Conservation (phyloP, 1,139 yeast genomes). For the Taphrina confusa region DNA sequence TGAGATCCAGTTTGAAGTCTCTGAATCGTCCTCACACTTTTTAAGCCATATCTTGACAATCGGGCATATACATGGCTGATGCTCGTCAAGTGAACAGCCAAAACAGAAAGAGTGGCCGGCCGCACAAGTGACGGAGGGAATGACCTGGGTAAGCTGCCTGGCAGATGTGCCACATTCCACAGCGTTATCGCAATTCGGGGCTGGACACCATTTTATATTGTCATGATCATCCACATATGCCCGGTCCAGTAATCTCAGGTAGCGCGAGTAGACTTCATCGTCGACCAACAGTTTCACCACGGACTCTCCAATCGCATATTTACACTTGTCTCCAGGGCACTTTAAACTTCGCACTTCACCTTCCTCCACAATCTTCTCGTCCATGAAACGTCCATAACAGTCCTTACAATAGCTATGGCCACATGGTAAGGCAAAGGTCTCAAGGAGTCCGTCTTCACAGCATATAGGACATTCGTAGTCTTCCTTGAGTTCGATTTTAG, state of each 20-base stretch:
- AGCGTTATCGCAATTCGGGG: constrained; percentile 72
- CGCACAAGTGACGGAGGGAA: constrained; percentile 70
- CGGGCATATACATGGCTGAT: constrained; percentile 78
- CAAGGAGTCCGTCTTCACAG: constrained; percentile 56
- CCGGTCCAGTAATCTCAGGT: constrained; percentile 45
- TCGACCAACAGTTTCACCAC: constrained; percentile 49
- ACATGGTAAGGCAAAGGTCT: constrained; percentile 63
- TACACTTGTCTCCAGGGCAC: constrained; percentile 62
- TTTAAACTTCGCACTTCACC: constrained; percentile 53
- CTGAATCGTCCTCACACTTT: constrained; percentile 83
- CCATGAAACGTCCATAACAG: constrained; percentile 67
- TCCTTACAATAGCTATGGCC: constrained; percentile 66
- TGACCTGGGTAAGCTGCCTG: constrained; percentile 49
- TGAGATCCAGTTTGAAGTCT: constrained; percentile 85
- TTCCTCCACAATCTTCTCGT: constrained; percentile 56
- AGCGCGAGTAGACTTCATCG: constrained; percentile 41
- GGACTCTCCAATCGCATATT: constrained; percentile 44
- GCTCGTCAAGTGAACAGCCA: constrained; percentile 67
- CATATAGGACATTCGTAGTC: constrained; percentile 66
- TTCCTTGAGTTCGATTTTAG: constrained; percentile 40
- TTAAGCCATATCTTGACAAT: constrained; percentile 71
- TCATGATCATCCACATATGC: constrained; percentile 58
- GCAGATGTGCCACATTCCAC: constrained; percentile 53
- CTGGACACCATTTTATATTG: constrained; percentile 76
- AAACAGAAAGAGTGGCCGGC: constrained; percentile 76